These are phyloP conservation scores for Aureobasidium sp. DNA, from an alignment of 2,329 filamentous ascomycete species.

Conservation along the genomic window DNA sequence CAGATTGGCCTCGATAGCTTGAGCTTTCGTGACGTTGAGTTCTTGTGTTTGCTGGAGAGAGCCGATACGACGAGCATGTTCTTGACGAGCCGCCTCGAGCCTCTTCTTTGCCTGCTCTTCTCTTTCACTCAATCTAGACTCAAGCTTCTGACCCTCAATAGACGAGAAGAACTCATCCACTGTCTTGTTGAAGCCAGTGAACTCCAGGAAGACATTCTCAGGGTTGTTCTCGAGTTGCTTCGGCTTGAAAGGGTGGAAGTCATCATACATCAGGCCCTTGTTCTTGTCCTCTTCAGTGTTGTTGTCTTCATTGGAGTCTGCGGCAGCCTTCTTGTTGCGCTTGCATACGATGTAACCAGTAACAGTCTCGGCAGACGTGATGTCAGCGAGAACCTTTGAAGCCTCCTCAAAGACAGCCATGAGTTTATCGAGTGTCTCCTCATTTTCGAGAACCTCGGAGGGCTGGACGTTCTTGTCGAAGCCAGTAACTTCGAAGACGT, in stretches of 20 bases:
- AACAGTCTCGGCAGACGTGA: constrained; percentile 58
- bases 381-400: constrained; percentile 58
- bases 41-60: constrained; percentile 75
- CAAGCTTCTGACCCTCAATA: constrained; percentile 84
- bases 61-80: constrained; percentile 79
- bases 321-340: constrained; percentile 18
- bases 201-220: constrained; percentile 61
- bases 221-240: constrained; percentile 66
- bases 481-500: constrained; percentile 62
- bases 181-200: constrained; percentile 81
- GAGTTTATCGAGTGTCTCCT: constrained; percentile 57
- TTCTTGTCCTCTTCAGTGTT: constrained; percentile 34
- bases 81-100: constrained; percentile 72
- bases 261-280: constrained; percentile 66
- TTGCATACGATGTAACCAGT: constrained; percentile 81
- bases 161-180: constrained; percentile 98
- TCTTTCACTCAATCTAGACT: constrained; percentile 72
- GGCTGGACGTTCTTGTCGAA: constrained; percentile 65
- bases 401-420: constrained; percentile 64
- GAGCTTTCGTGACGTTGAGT: constrained; percentile 78
- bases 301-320: constrained; percentile 29
- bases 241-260: constrained; percentile 90
- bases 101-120: constrained; percentile 77
- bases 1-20: constrained; percentile 82
- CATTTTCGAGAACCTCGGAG: constrained; percentile 61